Base-by-base conservation (phyloP, 768 basidiomycete genomes). In the Lactifluus hygrophoroides region DNA sequence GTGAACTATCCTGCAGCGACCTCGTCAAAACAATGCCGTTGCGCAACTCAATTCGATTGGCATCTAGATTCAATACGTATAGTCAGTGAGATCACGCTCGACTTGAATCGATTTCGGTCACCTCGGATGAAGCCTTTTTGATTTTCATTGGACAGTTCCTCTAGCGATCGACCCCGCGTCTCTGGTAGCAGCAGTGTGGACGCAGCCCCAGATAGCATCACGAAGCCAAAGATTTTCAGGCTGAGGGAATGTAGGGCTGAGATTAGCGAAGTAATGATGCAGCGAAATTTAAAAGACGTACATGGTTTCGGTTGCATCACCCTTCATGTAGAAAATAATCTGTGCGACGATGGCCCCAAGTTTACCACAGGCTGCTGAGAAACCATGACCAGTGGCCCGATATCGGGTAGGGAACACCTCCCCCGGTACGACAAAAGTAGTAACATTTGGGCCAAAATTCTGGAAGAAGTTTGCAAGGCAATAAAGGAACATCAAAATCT, bases 321-420 rank as follows among this genome's bases (percentile, higher is more conserved):
- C 59, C 7, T 34, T 27, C 8, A 21, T 0, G 28, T 23, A 60
- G 61, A 77, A 75, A 19, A 66, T 72, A 50, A 74, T 50, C 54
- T 73, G 71, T 0, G 75, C 69, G 35, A 76, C 60, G 66, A 78
- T 71, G 30, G 77, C 77, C 32, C 77, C 77, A 21, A 71, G 59
- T 62, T 78, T 78, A 42, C 77, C 77, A 45, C 65, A 68, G 0
- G 76, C 77, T 8, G 77, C 77, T 3, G 74, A 72, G 61, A 78
- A 69, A 21, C 77, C 77, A 64, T 77, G 75, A 3, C 74, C 75
- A 3, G 74, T 73, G 4, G 73, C 69, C 9, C 77, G 71, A 66
- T 76, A 75, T 21, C 76, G 71, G 6, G 77, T 78, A 4, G 77
- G 77, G 68, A 76, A 77, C 51, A 69, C 70, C 59, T 78, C 77